Base-by-base conservation (phyloP, 2,329 filamentous ascomycete species). In the Xylaria sp. region DNA sequence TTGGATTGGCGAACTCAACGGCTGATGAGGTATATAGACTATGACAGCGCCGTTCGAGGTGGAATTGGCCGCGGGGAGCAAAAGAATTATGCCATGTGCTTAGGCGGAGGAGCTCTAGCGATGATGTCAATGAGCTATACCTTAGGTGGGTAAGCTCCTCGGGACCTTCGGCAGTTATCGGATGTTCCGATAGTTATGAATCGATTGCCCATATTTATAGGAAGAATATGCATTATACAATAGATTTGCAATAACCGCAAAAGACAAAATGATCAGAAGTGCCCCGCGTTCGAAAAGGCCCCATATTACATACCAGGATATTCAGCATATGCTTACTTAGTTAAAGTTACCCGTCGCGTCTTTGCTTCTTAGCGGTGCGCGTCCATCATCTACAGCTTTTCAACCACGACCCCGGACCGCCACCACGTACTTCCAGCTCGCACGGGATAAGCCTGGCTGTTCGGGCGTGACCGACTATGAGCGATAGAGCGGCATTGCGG, bases 121-220 rank as follows among this genome's bases (percentile, higher is more conserved):
- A 68, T 68, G 66, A 68, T 65, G 66, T 68, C 66, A 68, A 60
- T 42, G n/a, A 54, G 19, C 34, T 36, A 7, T 36, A 36, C 34
- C 34, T 36, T 36, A 36, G 34, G 11, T 36, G 11, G 51, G 42
- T 27, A 27, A 27, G 24, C 24, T 27, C 24, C 24, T 61, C 48
- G 36, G 56, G 19, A 36, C 36, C 61, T 48, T 64, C 62, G 55
- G 62, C 36, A 24, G 12, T 36, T 34, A 32, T 56, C 30, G 42
- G 61, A 57, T 48, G 54, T 32, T 53, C 62, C 54, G 62, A 58
- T 53, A 42, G 24, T 4, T 27, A 27, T 27, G 2, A 27, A 27
- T 27, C 4, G 24, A 27, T 27, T 4, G 4, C 24, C 24, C 24
- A 4, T 4, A 27, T 27, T 27, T 27, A 27, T n/a, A n/a, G n/a